Evolutionary conservation across 345 rosid species (phyloP).

Genomic region (Corchorus capsularis): DNA sequence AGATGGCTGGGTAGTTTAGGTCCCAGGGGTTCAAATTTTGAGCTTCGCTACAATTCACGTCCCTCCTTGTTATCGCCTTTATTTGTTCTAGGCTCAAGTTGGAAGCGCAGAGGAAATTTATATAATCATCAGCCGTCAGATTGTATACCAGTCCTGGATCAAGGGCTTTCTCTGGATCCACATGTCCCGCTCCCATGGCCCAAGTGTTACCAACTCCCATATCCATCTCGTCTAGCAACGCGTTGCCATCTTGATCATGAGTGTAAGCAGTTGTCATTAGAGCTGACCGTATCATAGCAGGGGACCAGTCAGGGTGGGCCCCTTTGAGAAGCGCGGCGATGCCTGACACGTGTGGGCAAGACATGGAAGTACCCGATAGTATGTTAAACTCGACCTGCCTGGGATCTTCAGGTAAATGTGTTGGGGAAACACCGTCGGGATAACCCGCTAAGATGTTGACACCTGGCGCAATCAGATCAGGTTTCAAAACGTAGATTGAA

Average conservation of each 20-base stretch:
- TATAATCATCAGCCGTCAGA: background rate
- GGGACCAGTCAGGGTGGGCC: slow-evolving; percentile 25
- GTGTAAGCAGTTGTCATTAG: slow-evolving; percentile 27
- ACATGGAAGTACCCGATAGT: slow-evolving; percentile 22
- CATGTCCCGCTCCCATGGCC: slow-evolving; percentile 30
- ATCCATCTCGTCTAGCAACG: background rate
- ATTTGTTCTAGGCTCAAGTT: background rate
- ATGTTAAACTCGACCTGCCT: slow-evolving; percentile 20
- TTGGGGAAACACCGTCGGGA: slow-evolving; percentile 21
- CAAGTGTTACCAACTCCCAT: background rate
- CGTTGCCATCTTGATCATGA: slow-evolving; percentile 10
- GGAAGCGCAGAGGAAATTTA: background rate
- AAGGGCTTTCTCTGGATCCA: slow-evolving; percentile 22
- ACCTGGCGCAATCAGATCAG: slow-evolving; percentile 47
- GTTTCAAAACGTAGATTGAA: slow-evolving; percentile 35
- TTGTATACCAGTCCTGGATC: slow-evolving; percentile 1
- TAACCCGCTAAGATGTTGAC: slow-evolving; percentile 48
- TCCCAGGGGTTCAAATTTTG: background rate
- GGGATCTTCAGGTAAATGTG: background rate
- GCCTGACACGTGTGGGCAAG: slow-evolving; percentile 30
- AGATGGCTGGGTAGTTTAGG: no score
- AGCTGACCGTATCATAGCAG: slow-evolving; percentile 24
- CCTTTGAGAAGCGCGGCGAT: slow-evolving; percentile 26
- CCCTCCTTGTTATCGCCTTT: background rate
- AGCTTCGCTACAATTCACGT: background rate